Percentiles rank a stretch among this genome's conserved stretches.
phyloP scores from a whole-genome alignment of 345 rosid genomes.

The Eucalyptus viminalis region DNA sequence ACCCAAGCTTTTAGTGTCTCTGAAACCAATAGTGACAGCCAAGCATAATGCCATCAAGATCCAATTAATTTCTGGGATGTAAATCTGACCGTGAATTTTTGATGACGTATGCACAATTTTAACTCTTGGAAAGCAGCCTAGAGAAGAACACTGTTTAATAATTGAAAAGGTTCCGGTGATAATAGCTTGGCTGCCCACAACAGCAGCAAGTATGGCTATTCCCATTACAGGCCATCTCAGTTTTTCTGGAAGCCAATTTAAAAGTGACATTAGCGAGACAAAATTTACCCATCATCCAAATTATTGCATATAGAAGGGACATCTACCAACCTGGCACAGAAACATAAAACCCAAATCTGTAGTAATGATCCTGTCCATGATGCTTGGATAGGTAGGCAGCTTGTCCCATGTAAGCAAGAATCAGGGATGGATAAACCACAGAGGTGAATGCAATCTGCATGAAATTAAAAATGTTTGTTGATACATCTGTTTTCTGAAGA shows the following conservation, averaged over 20 bases:
- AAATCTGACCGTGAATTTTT: slow-evolving; percentile 86
- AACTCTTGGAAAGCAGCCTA: slow-evolving; percentile 82
- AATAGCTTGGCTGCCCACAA: slow-evolving; percentile 90
- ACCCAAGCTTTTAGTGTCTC: slow-evolving; percentile 74
- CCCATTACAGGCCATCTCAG: slow-evolving; percentile 78
- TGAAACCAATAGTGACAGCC: slow-evolving; percentile 84
- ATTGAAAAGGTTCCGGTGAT: slow-evolving; percentile 93
- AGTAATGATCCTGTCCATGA: slow-evolving; percentile 24
- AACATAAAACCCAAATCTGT: slow-evolving; percentile 62
- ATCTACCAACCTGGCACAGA: slow-evolving; percentile 54
- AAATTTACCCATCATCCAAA: background rate
- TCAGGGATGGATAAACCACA: slow-evolving; percentile 77
- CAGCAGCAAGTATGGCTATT: slow-evolving; percentile 89
- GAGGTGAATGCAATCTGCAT: slow-evolving; percentile 83
- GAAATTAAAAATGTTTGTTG: background rate
- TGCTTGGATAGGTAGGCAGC: slow-evolving; percentile 84
- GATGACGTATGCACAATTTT: slow-evolving; percentile 87
- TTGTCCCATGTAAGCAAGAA: slow-evolving; percentile 95
- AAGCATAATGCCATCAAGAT: slow-evolving; percentile 73
- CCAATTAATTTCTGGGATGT: slow-evolving; percentile 96
- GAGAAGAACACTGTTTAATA: slow-evolving; percentile 77
- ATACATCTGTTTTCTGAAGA: background rate
- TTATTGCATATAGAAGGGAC: background rate
- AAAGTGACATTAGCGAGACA: background rate
- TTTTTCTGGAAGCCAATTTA: slow-evolving; percentile 20